Evolutionary conservation across 1,284 basidiomycete genomes (phyloP).

Genomic region (Phellinidium pouzarii): DNA sequence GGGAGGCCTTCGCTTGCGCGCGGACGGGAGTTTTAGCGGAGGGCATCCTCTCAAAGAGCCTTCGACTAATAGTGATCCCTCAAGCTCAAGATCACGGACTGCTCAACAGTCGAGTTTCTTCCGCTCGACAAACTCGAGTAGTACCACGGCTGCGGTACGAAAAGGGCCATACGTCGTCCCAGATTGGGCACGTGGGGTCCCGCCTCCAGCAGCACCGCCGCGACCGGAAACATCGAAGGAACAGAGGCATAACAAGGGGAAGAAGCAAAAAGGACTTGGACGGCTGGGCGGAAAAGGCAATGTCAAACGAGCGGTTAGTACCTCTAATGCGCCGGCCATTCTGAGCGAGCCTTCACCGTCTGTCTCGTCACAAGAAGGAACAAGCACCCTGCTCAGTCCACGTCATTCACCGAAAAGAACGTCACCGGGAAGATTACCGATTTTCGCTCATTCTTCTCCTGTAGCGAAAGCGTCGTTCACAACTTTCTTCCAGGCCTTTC

Average conservation of each 20-base stretch:
- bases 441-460: slow-evolving; percentile 18
- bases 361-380: not conserved
- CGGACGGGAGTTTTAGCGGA: slow-evolving; percentile 8
- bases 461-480: slow-evolving; percentile 2
- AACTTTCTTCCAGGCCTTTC: slow-evolving; percentile 17
- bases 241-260: not conserved
- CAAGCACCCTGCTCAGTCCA: not conserved
- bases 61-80: not conserved
- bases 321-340: not conserved
- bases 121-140: not conserved
- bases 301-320: not conserved
- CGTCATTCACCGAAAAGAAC: not conserved
- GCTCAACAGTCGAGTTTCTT: slow-evolving; percentile 6
- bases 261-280: slow-evolving; percentile 10
- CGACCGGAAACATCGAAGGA: not conserved
- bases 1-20: slow-evolving; percentile 16
- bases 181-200: slow-evolving; percentile 16
- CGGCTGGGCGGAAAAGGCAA: slow-evolving; percentile 12
- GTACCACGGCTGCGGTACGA: not conserved
- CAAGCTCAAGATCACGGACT: not conserved
- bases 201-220: slow-evolving; percentile 11
- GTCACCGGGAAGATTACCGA: slow-evolving; percentile 6
- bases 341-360: not conserved
- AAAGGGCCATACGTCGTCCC: slow-evolving; percentile 17
- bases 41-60: not conserved